Evolutionary conservation across 345 rosid species (phyloP).

Genomic region (Acer yangbiense): DNA sequence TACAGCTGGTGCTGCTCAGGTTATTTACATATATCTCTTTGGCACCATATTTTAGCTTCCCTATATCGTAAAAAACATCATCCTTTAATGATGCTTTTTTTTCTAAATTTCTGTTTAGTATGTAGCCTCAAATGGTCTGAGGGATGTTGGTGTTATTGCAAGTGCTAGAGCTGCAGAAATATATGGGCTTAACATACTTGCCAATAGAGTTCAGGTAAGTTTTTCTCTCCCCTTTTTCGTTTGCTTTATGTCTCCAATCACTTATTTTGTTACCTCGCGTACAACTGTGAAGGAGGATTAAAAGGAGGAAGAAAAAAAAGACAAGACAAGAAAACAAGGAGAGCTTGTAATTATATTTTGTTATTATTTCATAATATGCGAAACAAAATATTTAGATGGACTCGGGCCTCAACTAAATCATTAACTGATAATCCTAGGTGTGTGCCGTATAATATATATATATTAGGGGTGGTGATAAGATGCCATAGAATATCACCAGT

Average conservation of each 20-base stretch:
- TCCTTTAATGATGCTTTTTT: neutral
- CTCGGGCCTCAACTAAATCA: neutral
- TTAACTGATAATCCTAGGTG: neutral
- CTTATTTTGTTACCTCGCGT: conserved; percentile 1
- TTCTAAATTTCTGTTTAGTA: conserved; percentile 33
- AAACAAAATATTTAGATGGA: neutral
- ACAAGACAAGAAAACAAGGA: neutral
- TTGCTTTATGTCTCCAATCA: neutral
- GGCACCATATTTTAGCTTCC: neutral
- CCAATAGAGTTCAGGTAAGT: conserved; percentile 61
- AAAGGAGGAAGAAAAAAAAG: neutral
- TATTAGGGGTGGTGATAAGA: no score
- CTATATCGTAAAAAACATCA: neutral
- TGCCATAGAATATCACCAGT: neutral
- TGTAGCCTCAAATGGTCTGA: conserved; percentile 46
- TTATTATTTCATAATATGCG: neutral
- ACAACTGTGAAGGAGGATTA: neutral
- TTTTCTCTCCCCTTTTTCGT: neutral
- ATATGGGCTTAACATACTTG: conserved; percentile 70
- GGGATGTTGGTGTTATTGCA: conserved; percentile 72
- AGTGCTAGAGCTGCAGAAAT: conserved; percentile 76
- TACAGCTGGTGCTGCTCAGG: conserved; percentile 59
- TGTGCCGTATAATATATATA: neutral
- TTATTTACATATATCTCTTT: conserved; percentile 15
- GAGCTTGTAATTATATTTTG: neutral